Evolutionary conservation across 345 rosid genomes (phyloP), one percentile per base, ranked within the genome.

Genomic region (Garcia nutans): DNA sequence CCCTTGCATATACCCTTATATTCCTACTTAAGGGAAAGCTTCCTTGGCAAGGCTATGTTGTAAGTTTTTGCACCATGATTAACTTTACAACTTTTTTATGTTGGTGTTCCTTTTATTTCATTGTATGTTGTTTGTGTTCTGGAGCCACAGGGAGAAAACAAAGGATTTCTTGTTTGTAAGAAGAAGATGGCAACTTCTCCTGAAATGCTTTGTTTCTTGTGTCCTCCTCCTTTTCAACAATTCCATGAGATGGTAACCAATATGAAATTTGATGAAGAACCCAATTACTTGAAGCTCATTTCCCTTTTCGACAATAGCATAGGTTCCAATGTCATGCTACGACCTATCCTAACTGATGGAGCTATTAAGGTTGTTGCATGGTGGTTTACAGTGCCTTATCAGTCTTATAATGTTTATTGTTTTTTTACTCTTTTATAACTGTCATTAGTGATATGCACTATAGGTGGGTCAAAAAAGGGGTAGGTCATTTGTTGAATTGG

Each of bases 251-350:
- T 70, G 70, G 75, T 77, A 12, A 77, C 80, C 24, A 71, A 70
- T 52, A 77, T 77, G 80, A 77, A n/a, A 63, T 77, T 77, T 77
- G 80, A 77, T 20, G 80, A 77, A 54, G 80, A 77, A 41, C 80
- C 80, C 26, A 77, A 77, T 71, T 77, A 77, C 55, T 22, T 57
- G 52, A 77, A 70, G 49, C 75, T 77, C 31, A 77, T 77, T 28
- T 70, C 80, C 28, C 61, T 77, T 70, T 77, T 77, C 7, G 75
- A 77, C 54, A 77, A 52, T 71, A 70, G 68, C 55, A 62, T 77
- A 49, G 80, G 75, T 45, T 54, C 71, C 49, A 62, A 33, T 70
- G n/a, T 59, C 22, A 3, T 57, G 28, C 41, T 54, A 41, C 69
- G 80, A 12, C 80, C 80, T 10, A 77, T 77, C 23, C 55, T 70